These are phyloP conservation scores for thale cress (Arabidopsis thaliana) DNA, from an alignment of 345 rosid genomes.

Conservation along the genomic window TAIR10.1 NC_003074.8:1413501-1414000, in stretches of 20 bases:
- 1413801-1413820: not conserved
- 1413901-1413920: conserved; percentile 71
- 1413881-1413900: conserved; percentile 84
- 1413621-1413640: conserved; percentile 74
- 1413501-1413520: not conserved
- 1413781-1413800: not conserved
- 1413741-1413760: conserved; percentile 2
- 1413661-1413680: conserved; percentile 94
- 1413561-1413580: not conserved
- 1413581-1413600: conserved; percentile 53
- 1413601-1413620: conserved; percentile 80
- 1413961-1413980: conserved; percentile 79
- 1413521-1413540: not conserved
- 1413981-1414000: conserved; percentile 79
- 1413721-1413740: conserved; percentile 72
- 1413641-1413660: conserved; percentile 82
- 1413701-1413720: conserved; percentile 80
- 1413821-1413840: conserved; percentile 55
- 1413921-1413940: conserved; percentile 79
- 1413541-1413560: not conserved
- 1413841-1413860: conserved; percentile 74
- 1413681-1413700: conserved; percentile 73
- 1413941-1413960: conserved; percentile 80
- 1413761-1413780: not conserved
- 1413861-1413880: conserved; percentile 64